Base-by-base conservation (phyloP, 2,329 filamentous ascomycete genomes). In the Colletotrichum zoysiae region DNA sequence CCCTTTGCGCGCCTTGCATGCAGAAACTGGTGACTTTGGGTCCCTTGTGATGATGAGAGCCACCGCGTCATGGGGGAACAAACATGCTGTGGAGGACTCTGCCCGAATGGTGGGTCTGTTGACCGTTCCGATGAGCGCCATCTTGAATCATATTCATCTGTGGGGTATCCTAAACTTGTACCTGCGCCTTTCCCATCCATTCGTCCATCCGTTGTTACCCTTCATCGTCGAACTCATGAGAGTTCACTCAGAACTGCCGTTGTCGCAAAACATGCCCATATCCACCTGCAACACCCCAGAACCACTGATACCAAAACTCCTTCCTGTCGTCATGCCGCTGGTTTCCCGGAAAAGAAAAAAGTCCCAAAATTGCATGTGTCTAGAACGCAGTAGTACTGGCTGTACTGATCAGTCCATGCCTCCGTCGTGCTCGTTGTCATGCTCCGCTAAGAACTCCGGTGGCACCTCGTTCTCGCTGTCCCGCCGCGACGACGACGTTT, bases 381-480 rank as follows among this genome's bases (percentile, higher is more conserved):
- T 7, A 58, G 35, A 26, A 12, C 53, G 33, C 33, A 26, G 12
- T 12, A 20, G 7, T 7, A 58, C 11, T 14, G 5, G 20, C 18
- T 55, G 42, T 26, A 65, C 62, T 26, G 16, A 30, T 65, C 62
- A 67, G 40, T 71, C 66, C 18, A 67, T 63, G 20, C 63, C 16
- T n/a, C 2, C 63, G n/a, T 70, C 30, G 5, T 51, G 65, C 26
- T 72, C 67, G 14, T 76, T 59, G 33, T 60, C 74, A 51, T 86
- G 84, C 75, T 87, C 84, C 14, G 84, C 84, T 8, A 89, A 74
- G 74, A 89, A 88, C 70, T 89, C 86, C 0, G 80, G 79, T 1
- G 87, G 86, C 9, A 89, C 82, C 63, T 86, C 86, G 60, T 86
- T 86, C 71, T 84, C 84, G 74, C 82, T 84, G 51, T 81, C 81